A percentile compares a stretch with the other conserved stretches of the same genome.
These are phyloP conservation scores for Mucor lusitanicus DNA, from an alignment of 371 early-diverging fungal species.

Conservation along the genomic window DNA sequence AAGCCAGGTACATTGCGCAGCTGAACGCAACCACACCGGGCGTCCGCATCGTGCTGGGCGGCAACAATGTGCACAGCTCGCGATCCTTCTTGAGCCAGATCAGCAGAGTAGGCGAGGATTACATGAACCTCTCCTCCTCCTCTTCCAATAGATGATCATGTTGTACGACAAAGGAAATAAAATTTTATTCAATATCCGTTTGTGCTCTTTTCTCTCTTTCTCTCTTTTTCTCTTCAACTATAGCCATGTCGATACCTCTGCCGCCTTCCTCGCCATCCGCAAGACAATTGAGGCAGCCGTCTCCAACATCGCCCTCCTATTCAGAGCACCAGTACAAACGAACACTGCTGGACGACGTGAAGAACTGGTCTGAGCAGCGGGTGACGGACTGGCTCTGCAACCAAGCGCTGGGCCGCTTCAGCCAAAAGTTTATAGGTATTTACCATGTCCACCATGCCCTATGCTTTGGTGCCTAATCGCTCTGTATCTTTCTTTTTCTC, in stretches of 20 bases:
- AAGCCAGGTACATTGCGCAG: conserved; percentile 81
- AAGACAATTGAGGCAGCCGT: conserved; percentile 31
- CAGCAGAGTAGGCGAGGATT: conserved; percentile 11
- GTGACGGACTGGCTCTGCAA: conserved; percentile 80
- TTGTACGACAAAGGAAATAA: background rate
- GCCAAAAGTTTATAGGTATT: conserved; percentile 63
- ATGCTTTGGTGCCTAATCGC: background rate
- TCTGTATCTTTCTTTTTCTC: too few relatives aligned
- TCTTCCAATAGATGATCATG: background rate
- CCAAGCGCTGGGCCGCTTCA: conserved; percentile 70
- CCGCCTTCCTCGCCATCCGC: conserved; percentile 27
- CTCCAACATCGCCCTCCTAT: conserved; percentile 59
- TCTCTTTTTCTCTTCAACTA: background rate
- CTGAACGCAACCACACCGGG: conserved; percentile 78
- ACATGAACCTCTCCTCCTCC: conserved; percentile 8
- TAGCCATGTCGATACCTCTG: conserved; percentile 13
- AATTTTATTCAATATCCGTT: conserved; percentile 1
- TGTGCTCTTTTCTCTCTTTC: background rate
- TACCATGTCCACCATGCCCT: too few relatives aligned
- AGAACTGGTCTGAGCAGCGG: conserved; percentile 68
- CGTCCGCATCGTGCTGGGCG: conserved; percentile 85
- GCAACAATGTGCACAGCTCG: conserved; percentile 86
- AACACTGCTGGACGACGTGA: conserved; percentile 54
- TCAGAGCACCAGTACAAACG: conserved; percentile 32
- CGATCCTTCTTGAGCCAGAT: conserved; percentile 27